phyloP scores from a whole-genome alignment of 2,329 filamentous ascomycete genomes.

The Ophiosphaerella herpotricha region DNA sequence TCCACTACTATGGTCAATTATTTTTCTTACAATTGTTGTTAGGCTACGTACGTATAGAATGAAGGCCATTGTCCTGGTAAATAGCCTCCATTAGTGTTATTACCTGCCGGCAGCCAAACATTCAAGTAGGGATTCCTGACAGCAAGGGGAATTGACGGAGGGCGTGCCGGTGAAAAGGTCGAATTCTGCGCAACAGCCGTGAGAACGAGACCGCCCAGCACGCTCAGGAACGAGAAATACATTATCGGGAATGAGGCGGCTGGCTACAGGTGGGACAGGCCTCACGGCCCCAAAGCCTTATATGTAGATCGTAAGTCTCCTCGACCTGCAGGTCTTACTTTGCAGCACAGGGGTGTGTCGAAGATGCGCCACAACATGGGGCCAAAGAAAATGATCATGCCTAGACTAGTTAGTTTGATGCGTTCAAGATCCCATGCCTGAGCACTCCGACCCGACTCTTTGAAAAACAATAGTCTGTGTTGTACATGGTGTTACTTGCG shows the following conservation, averaged over 20 bases:
- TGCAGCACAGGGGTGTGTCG: neutral
- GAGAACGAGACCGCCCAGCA: constrained; percentile 23
- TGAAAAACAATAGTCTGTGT: too few relatives aligned
- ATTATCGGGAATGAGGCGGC: constrained; percentile 12
- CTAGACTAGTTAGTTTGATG: neutral
- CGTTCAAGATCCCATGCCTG: too few relatives aligned
- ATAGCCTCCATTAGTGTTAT: constrained; percentile 65
- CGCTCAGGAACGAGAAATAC: constrained; percentile 19
- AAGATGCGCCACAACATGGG: neutral
- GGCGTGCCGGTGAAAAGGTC: constrained; percentile 66
- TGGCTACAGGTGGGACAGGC: neutral
- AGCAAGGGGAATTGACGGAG: constrained; percentile 71
- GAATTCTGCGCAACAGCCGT: constrained; percentile 44
- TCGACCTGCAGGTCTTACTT: neutral
- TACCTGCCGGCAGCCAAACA: constrained; percentile 68
- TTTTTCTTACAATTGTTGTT: constrained; percentile 23
- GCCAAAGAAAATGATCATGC: neutral
- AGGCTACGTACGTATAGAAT: constrained; percentile 67
- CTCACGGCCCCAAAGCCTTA: neutral
- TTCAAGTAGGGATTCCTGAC: constrained; percentile 77
- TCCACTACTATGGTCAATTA: constrained; percentile 46
- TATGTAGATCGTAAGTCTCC: neutral
- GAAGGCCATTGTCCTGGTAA: constrained; percentile 71
- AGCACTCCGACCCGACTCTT: too few relatives aligned
- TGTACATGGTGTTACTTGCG: too few relatives aligned